These are phyloP conservation scores for Gentiana dahurica DNA, from an alignment of 257 asterid genomes.

Conservation along the genomic window DNA sequence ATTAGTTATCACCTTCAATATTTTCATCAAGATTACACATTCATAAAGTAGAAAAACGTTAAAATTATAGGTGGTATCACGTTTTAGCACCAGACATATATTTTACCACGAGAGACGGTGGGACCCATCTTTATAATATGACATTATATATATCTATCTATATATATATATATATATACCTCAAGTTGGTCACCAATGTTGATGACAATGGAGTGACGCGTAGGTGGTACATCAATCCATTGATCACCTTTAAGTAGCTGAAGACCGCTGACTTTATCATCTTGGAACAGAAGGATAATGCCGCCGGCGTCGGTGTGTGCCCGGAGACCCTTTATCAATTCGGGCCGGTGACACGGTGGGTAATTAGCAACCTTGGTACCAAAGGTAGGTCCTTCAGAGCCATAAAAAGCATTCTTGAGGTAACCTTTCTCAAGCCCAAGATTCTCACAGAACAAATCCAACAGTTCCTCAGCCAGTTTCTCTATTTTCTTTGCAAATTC, in stretches of 20 bases:
- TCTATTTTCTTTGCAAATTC: constrained; percentile 51
- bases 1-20: constrained; percentile 41
- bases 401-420: constrained; percentile 50
- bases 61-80: too few relatives aligned
- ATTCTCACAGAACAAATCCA: constrained; percentile 63
- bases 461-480: constrained; percentile 50
- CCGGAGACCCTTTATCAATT: constrained; percentile 64
- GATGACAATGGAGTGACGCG: constrained; percentile 62
- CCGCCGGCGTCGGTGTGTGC: constrained; percentile 84
- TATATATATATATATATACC: constrained; percentile 19
- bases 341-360: constrained; percentile 67
- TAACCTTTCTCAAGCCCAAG: constrained; percentile 70
- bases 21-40: neutral
- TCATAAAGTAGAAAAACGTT: neutral
- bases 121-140: too few relatives aligned
- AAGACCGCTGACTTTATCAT: constrained; percentile 65
- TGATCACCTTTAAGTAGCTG: constrained; percentile 63
- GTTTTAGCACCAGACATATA: too few relatives aligned
- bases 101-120: too few relatives aligned
- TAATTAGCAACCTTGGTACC: constrained; percentile 74
- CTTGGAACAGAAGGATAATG: constrained; percentile 66
- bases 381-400: constrained; percentile 54
- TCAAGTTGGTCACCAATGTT: constrained; percentile 65
- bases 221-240: constrained; percentile 72
- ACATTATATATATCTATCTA: too few relatives aligned